Percentiles rank a stretch among this genome's conserved stretches.
These are phyloP conservation scores for Botrytis squamosa DNA, from an alignment of 2,329 filamentous ascomycete species.

Conservation along the genomic window DNA sequence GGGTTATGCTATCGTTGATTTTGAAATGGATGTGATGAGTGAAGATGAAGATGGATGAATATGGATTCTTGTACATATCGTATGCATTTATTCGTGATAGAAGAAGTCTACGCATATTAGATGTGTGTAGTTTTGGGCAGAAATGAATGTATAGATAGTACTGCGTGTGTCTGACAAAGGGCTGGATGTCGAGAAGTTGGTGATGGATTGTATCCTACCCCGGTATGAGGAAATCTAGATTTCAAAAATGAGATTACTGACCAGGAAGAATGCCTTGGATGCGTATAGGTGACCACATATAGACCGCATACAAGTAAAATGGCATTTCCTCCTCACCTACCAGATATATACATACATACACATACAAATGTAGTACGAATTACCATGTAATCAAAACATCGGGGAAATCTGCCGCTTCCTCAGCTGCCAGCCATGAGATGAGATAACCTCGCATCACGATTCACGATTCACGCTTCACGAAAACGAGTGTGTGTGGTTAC, in stretches of 20 bases:
- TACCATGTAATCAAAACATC: neutral
- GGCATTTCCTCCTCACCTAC: neutral
- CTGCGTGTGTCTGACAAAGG: neutral
- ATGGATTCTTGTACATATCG: neutral
- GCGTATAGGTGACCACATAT: neutral
- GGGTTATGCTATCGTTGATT: neutral
- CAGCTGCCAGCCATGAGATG: too few species aligned
- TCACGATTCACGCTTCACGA: neutral
- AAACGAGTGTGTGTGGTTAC: neutral
- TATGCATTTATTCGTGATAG: neutral
- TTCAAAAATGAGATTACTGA: neutral
- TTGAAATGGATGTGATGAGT: too few species aligned
- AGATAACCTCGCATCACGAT: neutral
- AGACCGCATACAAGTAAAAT: neutral
- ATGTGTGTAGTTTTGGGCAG: neutral
- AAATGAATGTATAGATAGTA: neutral
- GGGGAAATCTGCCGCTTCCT: neutral
- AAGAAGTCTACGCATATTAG: neutral
- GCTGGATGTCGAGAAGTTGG: neutral
- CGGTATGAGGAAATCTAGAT: neutral
- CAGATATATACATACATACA: neutral
- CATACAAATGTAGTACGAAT: neutral
- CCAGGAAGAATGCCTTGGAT: neutral
- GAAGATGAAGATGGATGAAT: neutral
- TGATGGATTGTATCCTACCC: neutral